phyloP scores from a whole-genome alignment of 2,329 filamentous ascomycete species.

The Ascocoryne sarcoides region DNA sequence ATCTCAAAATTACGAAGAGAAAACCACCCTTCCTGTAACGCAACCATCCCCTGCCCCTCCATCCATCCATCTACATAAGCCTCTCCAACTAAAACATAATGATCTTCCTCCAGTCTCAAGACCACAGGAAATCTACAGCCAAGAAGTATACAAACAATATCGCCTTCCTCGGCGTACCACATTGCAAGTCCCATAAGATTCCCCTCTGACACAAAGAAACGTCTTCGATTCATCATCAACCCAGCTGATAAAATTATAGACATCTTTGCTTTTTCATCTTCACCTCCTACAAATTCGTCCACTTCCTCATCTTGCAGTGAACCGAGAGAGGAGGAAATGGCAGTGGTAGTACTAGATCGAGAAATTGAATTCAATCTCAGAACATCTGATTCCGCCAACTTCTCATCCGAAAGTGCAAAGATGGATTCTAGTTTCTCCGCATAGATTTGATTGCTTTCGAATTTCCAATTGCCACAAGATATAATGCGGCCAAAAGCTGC shows the following conservation, averaged over 20 bases:
- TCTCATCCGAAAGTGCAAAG: constrained; percentile 7
- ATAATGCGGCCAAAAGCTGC: constrained; percentile 15
- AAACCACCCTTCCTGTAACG: background rate
- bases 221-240: constrained; percentile 19
- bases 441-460: constrained; percentile 10
- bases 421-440: constrained; percentile 15
- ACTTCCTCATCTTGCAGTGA: constrained; percentile 4
- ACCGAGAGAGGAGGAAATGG: constrained; percentile 1
- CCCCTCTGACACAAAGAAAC: constrained; percentile 12
- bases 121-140: constrained; percentile 24
- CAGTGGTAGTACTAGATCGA: constrained; percentile 2
- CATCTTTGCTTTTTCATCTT: constrained; percentile 7
- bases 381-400: constrained; percentile 6
- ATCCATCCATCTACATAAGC: background rate
- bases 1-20: background rate
- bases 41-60: background rate
- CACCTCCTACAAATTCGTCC: background rate
- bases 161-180: constrained; percentile 12
- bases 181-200: constrained; percentile 17
- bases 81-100: constrained; percentile 11
- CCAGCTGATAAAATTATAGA: constrained; percentile 16
- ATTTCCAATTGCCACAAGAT: constrained; percentile 21
- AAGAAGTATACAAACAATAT: constrained; percentile 19
- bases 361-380: constrained; percentile 8
- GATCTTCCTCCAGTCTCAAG: constrained; percentile 9